Evolutionary conservation across 805 yeast genomes (phyloP).

Genomic region (Wickerhamomyces ciferrii): DNA sequence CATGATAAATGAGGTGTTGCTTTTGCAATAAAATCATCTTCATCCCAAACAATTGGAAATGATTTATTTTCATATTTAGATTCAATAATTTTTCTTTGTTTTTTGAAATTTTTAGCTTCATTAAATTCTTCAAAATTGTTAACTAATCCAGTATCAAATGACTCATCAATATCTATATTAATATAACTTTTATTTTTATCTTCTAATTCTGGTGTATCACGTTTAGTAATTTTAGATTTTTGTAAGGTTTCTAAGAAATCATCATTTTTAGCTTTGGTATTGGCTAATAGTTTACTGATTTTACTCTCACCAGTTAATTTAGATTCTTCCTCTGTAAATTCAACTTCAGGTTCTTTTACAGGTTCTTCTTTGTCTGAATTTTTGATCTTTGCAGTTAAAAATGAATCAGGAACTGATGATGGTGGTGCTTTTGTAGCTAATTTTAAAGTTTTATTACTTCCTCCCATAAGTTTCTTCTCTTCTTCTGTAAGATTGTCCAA

Average conservation of each 20-base stretch:
- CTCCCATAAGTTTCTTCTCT: neutral
- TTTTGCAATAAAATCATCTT: constrained; percentile 24
- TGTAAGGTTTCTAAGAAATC: neutral
- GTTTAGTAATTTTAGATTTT: neutral
- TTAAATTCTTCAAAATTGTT: constrained; percentile 14
- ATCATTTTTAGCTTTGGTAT: neutral
- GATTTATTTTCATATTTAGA: constrained; percentile 16
- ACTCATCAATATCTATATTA: neutral
- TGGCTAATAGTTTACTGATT: neutral
- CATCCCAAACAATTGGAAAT: constrained; percentile 22
- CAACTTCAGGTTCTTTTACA: neutral
- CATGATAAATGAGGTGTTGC: constrained; percentile 25
- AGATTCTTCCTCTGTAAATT: neutral
- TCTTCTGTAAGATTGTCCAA: neutral
- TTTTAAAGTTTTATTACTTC: no score
- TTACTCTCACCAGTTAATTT: neutral
- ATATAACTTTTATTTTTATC: neutral
- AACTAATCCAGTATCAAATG: constrained; percentile 2
- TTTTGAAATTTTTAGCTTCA: constrained; percentile 9
- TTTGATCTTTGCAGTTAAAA: neutral
- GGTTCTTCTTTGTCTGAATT: neutral
- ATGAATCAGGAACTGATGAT: neutral
- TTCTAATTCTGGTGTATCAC: neutral
- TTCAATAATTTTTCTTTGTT: constrained; percentile 7
- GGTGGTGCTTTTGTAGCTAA: neutral